Conservation (phyloP, 345 rosid genomes). For the Capsella bursapastoris region DNA sequence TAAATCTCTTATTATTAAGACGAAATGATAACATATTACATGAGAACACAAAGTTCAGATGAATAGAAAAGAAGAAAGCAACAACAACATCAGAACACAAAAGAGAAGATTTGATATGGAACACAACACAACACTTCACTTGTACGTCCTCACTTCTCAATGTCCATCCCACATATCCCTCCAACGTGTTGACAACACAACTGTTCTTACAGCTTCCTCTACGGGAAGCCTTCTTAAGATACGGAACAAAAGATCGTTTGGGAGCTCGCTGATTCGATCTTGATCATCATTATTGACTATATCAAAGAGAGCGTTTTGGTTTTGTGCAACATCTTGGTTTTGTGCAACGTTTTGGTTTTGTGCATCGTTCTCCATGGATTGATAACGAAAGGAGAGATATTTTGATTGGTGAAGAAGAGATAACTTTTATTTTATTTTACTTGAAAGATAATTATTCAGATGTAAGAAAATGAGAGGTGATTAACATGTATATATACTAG, state of each 20-base stretch:
- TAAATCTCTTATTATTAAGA: background rate
- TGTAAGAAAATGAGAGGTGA: background rate
- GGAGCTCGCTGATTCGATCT: background rate
- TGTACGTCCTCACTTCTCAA: background rate
- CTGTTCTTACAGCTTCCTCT: background rate
- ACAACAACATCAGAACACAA: background rate
- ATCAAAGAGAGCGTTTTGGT: background rate
- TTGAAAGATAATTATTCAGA: background rate
- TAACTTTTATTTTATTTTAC: background rate
- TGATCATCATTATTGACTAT: background rate
- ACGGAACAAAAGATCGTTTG: background rate
- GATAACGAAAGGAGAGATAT: no score
- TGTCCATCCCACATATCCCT: background rate
- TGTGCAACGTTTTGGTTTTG: background rate
- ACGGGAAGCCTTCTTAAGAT: background rate
- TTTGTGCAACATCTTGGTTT: background rate
- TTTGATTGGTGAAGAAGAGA: slow-evolving; percentile 1
- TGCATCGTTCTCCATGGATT: background rate
- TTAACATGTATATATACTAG: background rate
- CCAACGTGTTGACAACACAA: background rate
- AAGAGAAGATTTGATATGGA: background rate
- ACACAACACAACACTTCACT: background rate
- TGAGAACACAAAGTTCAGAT: background rate
- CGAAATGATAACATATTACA: background rate
- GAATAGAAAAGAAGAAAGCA: background rate